Percentiles rank a stretch among this genome's conserved stretches.
Conservation (phyloP, 2,329 filamentous ascomycete genomes). For the Anisogramma anomala region DNA sequence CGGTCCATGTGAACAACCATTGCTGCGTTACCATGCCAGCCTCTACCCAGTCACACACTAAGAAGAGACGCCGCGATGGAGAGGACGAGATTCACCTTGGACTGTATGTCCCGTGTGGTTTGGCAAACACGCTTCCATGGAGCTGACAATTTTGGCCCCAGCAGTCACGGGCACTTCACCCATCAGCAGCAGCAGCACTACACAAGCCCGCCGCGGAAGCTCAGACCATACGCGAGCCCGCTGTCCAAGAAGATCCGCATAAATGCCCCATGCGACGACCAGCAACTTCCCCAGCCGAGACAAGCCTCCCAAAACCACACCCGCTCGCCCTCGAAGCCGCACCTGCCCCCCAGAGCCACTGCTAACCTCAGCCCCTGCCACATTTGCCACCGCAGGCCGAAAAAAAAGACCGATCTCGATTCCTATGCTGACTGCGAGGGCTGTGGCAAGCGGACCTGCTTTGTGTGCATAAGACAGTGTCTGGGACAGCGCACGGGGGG, state of each 20-base stretch:
- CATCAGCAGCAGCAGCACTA: constrained; percentile 10
- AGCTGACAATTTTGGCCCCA: constrained; percentile 11
- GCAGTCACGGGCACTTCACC: constrained; percentile 5
- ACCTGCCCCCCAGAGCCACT: constrained; percentile 13
- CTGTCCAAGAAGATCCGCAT: constrained; percentile 13
- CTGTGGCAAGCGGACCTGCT: constrained; percentile 53
- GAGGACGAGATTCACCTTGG: constrained; percentile 10
- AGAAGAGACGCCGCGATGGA: constrained; percentile 13
- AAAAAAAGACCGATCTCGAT: constrained; percentile 53
- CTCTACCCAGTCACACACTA: constrained; percentile 8
- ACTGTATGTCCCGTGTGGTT: constrained; percentile 10
- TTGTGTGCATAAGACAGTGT: constrained; percentile 56
- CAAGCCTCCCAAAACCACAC: constrained; percentile 4
- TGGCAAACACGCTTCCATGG: background rate
- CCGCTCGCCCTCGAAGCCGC: constrained; percentile 9
- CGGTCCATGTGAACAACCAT: no score
- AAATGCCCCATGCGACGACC: background rate
- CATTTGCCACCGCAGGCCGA: constrained; percentile 55
- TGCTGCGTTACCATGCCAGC: constrained; percentile 9
- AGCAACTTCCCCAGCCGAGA: background rate
- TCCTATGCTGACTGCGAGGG: constrained; percentile 52
- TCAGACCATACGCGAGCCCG: constrained; percentile 9
- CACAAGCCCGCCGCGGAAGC: constrained; percentile 6
- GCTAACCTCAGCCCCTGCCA: constrained; percentile 47
- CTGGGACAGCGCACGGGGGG: constrained; percentile 38